Percentiles rank a stretch among this genome's conserved stretches.
Conservation (phyloP, 2,329 filamentous ascomycete genomes). For the Fusarium coicis region DNA sequence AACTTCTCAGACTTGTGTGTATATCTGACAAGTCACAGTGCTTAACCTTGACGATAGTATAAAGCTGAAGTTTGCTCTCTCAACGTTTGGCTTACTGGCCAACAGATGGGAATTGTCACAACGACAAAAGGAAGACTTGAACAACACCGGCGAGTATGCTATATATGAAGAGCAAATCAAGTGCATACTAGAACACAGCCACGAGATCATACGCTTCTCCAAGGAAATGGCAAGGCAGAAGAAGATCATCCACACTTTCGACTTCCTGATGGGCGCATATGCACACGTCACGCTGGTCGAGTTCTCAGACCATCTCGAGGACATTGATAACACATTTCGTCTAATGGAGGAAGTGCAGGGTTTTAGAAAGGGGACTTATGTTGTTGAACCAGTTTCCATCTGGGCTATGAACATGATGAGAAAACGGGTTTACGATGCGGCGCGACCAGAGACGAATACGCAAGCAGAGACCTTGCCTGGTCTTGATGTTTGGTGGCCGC, state of each 20-base stretch:
- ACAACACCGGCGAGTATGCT: accelerated
- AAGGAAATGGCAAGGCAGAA: background rate
- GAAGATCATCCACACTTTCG: background rate
- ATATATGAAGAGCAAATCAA: background rate
- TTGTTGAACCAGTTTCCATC: background rate
- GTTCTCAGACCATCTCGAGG: background rate
- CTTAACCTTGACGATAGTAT: accelerated
- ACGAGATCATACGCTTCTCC: background rate
- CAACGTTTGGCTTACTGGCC: background rate
- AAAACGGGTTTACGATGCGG: background rate
- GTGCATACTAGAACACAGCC: background rate
- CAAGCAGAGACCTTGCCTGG: accelerated
- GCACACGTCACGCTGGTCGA: background rate
- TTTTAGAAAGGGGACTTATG: background rate
- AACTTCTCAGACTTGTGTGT: accelerated
- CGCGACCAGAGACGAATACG: background rate
- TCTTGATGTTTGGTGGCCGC: background rate
- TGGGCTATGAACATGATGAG: background rate
- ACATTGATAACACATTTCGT: background rate
- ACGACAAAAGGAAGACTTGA: accelerated
- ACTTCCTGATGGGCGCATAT: background rate
- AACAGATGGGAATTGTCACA: background rate
- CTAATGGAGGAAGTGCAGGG: background rate
- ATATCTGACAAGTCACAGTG: background rate
- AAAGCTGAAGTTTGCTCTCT: background rate